Percentiles rank a stretch among this genome's conserved stretches.
phyloP scores from a whole-genome alignment of 2,329 filamentous ascomycete genomes.

The Fusarium sp. region DNA sequence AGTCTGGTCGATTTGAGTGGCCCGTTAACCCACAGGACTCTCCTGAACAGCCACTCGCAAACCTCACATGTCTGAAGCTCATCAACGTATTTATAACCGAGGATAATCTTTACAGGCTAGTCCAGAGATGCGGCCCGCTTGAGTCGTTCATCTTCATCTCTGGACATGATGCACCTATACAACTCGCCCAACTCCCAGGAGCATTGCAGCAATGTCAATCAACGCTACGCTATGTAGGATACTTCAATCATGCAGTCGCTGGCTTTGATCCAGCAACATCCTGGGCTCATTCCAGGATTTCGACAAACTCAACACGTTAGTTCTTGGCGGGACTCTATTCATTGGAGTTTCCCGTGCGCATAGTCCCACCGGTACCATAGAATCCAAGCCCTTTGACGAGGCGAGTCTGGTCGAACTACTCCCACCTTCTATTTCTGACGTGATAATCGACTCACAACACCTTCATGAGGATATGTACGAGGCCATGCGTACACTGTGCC shows the following conservation, averaged over 20 bases:
- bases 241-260: background rate
- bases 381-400: background rate
- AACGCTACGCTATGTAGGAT: background rate
- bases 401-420: background rate
- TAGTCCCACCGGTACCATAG: background rate
- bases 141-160: background rate
- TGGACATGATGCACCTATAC: too few species aligned
- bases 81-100: background rate
- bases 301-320: background rate
- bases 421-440: background rate
- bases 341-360: accelerated
- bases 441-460: background rate
- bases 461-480: background rate
- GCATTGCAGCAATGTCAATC: accelerated
- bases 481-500: background rate
- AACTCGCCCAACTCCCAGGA: accelerated
- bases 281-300: background rate
- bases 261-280: background rate
- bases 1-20: accelerated
- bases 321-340: background rate
- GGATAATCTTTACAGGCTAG: background rate
- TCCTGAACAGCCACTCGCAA: background rate
- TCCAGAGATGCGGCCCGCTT: background rate
- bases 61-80: background rate
- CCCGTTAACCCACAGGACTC: accelerated